These are phyloP conservation scores for Tausonia pullulans DNA, from an alignment of 1,284 basidiomycete genomes.

Conservation along the genomic window DNA sequence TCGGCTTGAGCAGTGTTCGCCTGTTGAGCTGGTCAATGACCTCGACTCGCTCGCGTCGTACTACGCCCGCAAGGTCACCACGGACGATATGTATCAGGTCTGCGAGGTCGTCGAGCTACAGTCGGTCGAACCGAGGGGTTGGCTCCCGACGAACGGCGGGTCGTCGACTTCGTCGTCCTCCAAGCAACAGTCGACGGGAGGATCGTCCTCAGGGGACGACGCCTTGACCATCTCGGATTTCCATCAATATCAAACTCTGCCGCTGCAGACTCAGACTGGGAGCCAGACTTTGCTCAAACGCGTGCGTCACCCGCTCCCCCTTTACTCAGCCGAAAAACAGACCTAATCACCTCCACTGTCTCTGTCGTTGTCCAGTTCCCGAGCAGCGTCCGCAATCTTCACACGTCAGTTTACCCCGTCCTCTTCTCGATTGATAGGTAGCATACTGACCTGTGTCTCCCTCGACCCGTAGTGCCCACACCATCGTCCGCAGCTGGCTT, in stretches of 20 bases:
- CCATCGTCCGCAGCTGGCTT: constrained; percentile 62
- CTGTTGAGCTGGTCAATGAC: constrained; percentile 58
- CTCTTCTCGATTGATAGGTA: no score
- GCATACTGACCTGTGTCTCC: no score
- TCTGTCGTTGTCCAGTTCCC: no score
- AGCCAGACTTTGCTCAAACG: no score
- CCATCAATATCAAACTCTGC: constrained; percentile 28
- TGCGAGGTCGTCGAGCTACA: constrained; percentile 66
- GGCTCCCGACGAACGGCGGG: constrained; percentile 52
- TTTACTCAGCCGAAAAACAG: not conserved
- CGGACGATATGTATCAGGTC: constrained; percentile 65
- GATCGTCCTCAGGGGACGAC: no score
- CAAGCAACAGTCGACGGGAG: constrained; percentile 39
- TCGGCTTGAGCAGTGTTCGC: constrained; percentile 46
- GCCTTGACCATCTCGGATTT: constrained; percentile 49
- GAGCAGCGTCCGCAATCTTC: no score
- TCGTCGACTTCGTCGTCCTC: constrained; percentile 15
- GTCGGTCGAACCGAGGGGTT: constrained; percentile 59
- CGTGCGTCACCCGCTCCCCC: no score
- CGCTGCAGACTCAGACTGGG: no score
- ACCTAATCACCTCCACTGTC: not conserved
- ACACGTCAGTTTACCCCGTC: no score
- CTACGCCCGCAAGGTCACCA: constrained; percentile 57
- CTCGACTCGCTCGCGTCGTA: constrained; percentile 60
- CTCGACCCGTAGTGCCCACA: constrained; percentile 44